Conservation (phyloP, 306 rosid species). For the Comarum palustre region DNA sequence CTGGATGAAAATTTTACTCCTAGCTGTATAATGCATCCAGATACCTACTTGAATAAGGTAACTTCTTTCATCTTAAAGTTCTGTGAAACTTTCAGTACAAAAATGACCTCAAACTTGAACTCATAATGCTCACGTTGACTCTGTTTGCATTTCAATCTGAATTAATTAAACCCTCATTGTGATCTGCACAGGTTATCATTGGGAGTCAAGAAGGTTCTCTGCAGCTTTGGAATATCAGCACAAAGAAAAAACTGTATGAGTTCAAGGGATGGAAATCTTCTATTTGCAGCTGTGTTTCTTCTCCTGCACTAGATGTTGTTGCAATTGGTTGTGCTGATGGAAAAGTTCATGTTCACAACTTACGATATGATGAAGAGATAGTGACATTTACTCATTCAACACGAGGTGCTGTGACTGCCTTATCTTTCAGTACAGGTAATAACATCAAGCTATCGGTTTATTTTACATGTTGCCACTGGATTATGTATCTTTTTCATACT, state of each 20-base stretch:
- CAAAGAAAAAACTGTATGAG: constrained; percentile 71
- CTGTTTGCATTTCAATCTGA: background rate
- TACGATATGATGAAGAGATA: constrained; percentile 72
- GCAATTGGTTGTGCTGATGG: constrained; percentile 95
- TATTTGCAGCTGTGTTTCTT: constrained; percentile 65
- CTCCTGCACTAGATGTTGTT: constrained; percentile 87
- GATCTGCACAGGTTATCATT: constrained; percentile 61
- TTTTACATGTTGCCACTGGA: background rate
- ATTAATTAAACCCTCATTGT: background rate
- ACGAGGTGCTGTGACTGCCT: constrained; percentile 89
- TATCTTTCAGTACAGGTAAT: constrained; percentile 82
- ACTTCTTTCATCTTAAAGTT: constrained; percentile 11
- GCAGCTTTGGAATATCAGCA: constrained; percentile 92
- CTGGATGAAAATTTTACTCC: constrained; percentile 53
- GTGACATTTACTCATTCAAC: constrained; percentile 80
- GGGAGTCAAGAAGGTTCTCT: constrained; percentile 83
- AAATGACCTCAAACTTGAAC: background rate
- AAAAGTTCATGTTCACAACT: constrained; percentile 70
- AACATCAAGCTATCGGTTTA: background rate
- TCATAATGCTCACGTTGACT: background rate
- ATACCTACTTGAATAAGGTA: constrained; percentile 90
- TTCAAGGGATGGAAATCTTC: constrained; percentile 92
- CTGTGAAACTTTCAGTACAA: background rate
- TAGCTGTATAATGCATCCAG: constrained; percentile 82
- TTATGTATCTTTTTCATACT: background rate